These are phyloP conservation scores for Forsythia viridissima DNA, from an alignment of 257 asterid genomes.

Conservation along the genomic window DNA sequence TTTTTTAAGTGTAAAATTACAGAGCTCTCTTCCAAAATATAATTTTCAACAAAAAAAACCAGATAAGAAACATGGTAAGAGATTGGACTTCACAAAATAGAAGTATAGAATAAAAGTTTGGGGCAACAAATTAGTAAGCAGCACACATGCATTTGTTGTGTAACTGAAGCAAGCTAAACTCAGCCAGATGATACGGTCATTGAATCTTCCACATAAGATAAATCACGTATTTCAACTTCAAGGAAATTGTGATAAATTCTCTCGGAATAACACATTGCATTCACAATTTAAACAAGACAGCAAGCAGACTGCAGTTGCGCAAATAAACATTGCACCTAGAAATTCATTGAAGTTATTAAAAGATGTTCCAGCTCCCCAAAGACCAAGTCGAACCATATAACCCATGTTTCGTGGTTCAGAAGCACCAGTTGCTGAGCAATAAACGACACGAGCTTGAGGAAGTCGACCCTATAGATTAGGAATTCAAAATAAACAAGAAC, in stretches of 20 bases:
- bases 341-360: constrained; percentile 75
- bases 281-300: neutral
- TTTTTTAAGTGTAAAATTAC: neutral
- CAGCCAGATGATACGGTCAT: constrained; percentile 1
- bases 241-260: neutral
- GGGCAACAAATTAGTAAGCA: constrained; percentile 5
- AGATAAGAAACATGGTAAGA: constrained; percentile 2
- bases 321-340: constrained; percentile 60
- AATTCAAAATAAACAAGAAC: constrained; percentile 30
- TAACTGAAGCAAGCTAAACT: constrained; percentile 13
- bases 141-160: neutral
- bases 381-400: constrained; percentile 99
- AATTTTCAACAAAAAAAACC: constrained; percentile 2
- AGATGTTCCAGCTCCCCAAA: constrained; percentile 99
- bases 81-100: neutral
- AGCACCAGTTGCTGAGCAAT: constrained; percentile 99
- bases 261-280: neutral
- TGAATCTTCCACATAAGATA: neutral
- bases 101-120: constrained; percentile 5
- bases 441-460: constrained; percentile 94
- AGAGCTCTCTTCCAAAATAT: neutral
- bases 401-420: constrained; percentile 99
- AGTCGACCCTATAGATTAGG: constrained; percentile 75
- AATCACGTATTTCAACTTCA: neutral
- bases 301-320: constrained; percentile 16